Conservation (phyloP, 352 stramenopile genomes). For the Pythium phragmiticola region DNA sequence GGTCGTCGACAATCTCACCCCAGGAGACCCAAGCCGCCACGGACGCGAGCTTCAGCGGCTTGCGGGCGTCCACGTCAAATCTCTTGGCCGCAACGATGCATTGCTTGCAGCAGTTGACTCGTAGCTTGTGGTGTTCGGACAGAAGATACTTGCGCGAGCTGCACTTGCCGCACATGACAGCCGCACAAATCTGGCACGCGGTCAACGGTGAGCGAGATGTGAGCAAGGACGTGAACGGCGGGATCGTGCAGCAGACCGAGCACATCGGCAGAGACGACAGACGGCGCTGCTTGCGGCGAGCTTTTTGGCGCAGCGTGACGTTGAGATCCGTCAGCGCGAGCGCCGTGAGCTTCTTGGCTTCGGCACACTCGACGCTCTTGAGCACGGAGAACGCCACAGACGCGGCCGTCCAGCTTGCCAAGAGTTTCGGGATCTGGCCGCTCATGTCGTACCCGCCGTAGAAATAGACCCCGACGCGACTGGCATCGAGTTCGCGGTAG, state of each 20-base stretch:
- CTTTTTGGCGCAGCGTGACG: not conserved
- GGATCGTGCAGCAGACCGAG: conserved; percentile 18
- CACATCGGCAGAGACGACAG: conserved; percentile 5
- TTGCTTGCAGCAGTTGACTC: conserved; percentile 24
- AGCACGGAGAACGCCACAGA: conserved; percentile 21
- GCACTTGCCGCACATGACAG: conserved; percentile 18
- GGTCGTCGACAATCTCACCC: conserved; percentile 13
- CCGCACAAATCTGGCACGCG: conserved; percentile 14
- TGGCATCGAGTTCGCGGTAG: conserved; percentile 21
- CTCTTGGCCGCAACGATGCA: conserved; percentile 21
- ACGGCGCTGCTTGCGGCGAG: conserved; percentile 11
- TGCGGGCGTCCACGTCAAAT: conserved; percentile 8
- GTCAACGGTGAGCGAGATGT: conserved; percentile 6
- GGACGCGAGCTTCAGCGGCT: conserved; percentile 17
- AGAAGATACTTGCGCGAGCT: conserved; percentile 21
- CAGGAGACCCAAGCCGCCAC: conserved; percentile 7
- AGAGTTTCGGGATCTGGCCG: conserved; percentile 20
- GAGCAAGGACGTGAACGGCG: conserved; percentile 1
- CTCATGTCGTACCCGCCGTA: conserved; percentile 25
- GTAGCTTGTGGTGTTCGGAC: conserved; percentile 18
- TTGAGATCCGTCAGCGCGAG: conserved; percentile 4
- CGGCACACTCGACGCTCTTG: conserved; percentile 28
- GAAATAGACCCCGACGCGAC: conserved; percentile 31
- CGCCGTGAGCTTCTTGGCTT: conserved; percentile 34
- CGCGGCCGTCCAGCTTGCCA: conserved; percentile 27